Evolutionary conservation across 352 stramenopile genomes (phyloP).

Genomic region (Phytophthora palmivora): DNA sequence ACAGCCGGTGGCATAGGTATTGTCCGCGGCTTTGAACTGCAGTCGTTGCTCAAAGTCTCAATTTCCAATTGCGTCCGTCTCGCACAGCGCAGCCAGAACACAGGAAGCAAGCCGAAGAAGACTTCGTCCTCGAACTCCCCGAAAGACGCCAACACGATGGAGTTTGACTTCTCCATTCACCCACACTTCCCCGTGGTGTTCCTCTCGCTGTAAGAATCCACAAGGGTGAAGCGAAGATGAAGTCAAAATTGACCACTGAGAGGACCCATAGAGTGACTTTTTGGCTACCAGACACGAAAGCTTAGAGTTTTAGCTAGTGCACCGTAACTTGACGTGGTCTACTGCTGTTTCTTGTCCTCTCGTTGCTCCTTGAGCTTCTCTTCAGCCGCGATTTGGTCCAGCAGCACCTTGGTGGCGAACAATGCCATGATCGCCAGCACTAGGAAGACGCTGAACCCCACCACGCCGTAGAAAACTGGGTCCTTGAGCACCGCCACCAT

Average conservation of each 20-base stretch:
- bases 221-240: background rate
- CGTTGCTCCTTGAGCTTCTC: constrained; percentile 39
- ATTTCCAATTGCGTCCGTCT: constrained; percentile 74
- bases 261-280: constrained; percentile 11
- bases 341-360: constrained; percentile 32
- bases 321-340: constrained; percentile 19
- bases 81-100: constrained; percentile 51
- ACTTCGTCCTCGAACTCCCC: background rate
- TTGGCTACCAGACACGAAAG: constrained; percentile 1
- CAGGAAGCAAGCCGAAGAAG: constrained; percentile 41
- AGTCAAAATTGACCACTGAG: background rate
- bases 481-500: constrained; percentile 69
- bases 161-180: constrained; percentile 73
- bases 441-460: constrained; percentile 52
- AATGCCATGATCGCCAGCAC: constrained; percentile 60
- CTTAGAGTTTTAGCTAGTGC: constrained; percentile 26
- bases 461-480: constrained; percentile 62
- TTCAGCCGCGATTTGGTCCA: constrained; percentile 64
- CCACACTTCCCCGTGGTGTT: constrained; percentile 75
- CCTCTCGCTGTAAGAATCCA: constrained; percentile 20
- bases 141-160: constrained; percentile 24
- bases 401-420: constrained; percentile 62
- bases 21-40: constrained; percentile 56
- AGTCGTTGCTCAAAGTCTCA: constrained; percentile 62
- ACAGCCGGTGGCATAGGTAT: constrained; percentile 16